Base-by-base conservation (phyloP, 208 protist genomes). In the Porcisia hertigi region DNA sequence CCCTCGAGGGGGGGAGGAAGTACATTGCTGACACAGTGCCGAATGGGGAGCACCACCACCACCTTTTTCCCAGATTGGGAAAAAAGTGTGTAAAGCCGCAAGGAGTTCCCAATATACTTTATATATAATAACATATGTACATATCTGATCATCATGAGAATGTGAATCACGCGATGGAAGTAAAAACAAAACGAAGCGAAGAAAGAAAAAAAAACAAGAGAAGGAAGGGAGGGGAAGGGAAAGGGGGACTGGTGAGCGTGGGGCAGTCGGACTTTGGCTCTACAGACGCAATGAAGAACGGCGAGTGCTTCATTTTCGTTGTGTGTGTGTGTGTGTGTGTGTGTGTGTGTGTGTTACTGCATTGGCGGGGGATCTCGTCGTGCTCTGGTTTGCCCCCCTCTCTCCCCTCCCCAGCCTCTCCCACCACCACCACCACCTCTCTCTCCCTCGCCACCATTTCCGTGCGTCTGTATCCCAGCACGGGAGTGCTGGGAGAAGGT, bases 271-370 rank as follows among this genome's bases (percentile, higher is more conserved):
- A 30, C 30, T 30, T 30, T 0, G 30, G 30, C 30, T 30, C 30
- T 30, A 30, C 30, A 30, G 30, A 30, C 30, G 30, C 30, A 30
- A 30, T 30, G 30, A 30, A 30, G 0, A 30, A 30, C 30, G 30
- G 30, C 30, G 0, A 30, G 9, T 45, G 30, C 60, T 36, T 45
- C 30, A 45, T 25, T 41, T 12, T 66, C 34, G 20, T 25, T 66
- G 0, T 43, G 60, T 65, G 30, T 65, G 60, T 16, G 36, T 36
- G 0, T 43, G 60, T 65, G 30, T 65, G 60, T 16, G 36, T 36
- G 30, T 65, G 60, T 67, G 62, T 67, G 36, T 65, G 3, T 65
- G 25, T 65, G 25, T 65, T 4, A 43, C 8, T 65, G 62, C 49
- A 12, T 49, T 11, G 45, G 9, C 1, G 53, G 14, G 53, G 53